Evolutionary conservation across 106 monocot species (phyloP).

Genomic region (Agapanthus africanus): DNA sequence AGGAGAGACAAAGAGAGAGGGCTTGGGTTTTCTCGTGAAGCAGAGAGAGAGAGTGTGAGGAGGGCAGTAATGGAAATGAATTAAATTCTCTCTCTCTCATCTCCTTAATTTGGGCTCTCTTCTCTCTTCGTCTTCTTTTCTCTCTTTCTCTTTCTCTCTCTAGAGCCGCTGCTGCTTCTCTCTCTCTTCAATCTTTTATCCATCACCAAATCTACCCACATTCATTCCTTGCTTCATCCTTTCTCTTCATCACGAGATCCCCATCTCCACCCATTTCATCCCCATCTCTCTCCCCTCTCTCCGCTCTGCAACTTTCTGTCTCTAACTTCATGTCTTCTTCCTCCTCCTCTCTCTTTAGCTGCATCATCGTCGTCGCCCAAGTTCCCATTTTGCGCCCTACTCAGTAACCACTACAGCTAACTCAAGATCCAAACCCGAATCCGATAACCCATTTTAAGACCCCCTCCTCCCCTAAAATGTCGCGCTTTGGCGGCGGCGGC

Average conservation of each 20-base stretch:
- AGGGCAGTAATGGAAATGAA: not conserved
- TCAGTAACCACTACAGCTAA: not conserved
- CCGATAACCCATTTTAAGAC: constrained; percentile 7
- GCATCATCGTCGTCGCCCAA: not conserved
- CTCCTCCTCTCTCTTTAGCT: not conserved
- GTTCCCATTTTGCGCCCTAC: not conserved
- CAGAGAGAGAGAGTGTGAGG: not conserved
- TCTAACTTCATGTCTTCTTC: too few species aligned
- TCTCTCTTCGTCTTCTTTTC: not conserved
- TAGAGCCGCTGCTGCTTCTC: not conserved
- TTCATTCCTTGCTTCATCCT: constrained; percentile 56
- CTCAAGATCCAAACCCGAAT: constrained; percentile 4
- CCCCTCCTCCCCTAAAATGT: constrained; percentile 12
- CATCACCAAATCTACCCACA: constrained; percentile 12
- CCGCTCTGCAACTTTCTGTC: too few species aligned
- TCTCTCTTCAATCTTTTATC: not conserved
- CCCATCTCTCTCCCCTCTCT: constrained; percentile 1
- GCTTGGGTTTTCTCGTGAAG: not conserved
- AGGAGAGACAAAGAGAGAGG: not conserved
- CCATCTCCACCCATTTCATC: constrained; percentile 18
- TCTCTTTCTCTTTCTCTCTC: constrained; percentile 1
- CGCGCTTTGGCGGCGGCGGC: constrained; percentile 9
- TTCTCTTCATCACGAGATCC: constrained; percentile 46
- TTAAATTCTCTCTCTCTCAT: not conserved
- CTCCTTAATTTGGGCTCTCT: not conserved